These are phyloP conservation scores for Trichoderma virens DNA, from an alignment of 495 filamentous ascomycete genomes.

Conservation along the genomic window DNA sequence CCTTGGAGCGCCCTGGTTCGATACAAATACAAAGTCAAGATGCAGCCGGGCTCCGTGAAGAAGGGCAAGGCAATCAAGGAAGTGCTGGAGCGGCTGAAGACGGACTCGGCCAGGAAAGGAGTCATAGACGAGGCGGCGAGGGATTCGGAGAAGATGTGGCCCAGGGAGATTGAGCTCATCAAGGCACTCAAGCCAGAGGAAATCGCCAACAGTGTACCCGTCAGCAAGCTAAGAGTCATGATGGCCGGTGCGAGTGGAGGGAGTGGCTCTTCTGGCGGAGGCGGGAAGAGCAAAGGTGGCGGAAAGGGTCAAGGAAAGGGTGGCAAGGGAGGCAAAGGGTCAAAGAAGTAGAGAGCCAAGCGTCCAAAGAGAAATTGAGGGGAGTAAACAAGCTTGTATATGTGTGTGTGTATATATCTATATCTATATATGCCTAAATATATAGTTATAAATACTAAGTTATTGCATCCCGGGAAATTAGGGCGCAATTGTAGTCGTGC, in stretches of 20 bases:
- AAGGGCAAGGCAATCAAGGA: conserved; percentile 94
- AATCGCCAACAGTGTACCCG: conserved; percentile 71
- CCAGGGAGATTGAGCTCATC: conserved; percentile 72
- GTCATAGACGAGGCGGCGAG: conserved; percentile 46
- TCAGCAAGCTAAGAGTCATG: conserved; percentile 81
- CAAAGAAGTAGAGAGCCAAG: conserved; percentile 13
- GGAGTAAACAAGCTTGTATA: neutral
- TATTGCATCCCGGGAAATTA: too few species aligned
- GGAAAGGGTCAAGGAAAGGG: conserved; percentile 34
- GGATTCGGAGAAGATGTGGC: conserved; percentile 73
- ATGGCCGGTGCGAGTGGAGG: conserved; percentile 43
- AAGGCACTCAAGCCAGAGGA: conserved; percentile 74
- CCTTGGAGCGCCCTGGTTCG: conserved; percentile 73
- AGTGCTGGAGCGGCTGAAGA: conserved; percentile 69
- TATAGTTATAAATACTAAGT: too few species aligned
- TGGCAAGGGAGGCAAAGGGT: conserved; percentile 9
- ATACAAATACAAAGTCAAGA: conserved; percentile 84
- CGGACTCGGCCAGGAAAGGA: conserved; percentile 47
- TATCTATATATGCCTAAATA: too few species aligned
- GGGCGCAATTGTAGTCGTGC: too few species aligned
- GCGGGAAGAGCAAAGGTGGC: conserved; percentile 35
- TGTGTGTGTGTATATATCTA: too few species aligned
- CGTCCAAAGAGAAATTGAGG: neutral
- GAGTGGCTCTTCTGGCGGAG: conserved; percentile 39
- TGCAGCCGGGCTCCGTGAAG: conserved; percentile 85